Evolutionary conservation across 1,284 basidiomycete species (phyloP).

Genomic region (Ceratobasidium sp.): DNA sequence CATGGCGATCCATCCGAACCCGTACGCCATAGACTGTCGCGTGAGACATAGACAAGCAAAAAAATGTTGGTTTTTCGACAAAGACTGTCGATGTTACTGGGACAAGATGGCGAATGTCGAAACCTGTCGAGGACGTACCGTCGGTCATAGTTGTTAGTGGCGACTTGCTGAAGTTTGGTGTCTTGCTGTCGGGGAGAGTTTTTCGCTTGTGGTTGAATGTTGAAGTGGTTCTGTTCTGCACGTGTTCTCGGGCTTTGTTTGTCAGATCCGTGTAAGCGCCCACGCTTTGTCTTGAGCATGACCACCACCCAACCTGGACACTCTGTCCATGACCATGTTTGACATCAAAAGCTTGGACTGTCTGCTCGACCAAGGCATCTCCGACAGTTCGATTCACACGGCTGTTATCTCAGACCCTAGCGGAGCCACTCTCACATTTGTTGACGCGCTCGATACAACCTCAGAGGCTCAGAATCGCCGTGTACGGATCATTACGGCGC

Average conservation of each 20-base stretch:
- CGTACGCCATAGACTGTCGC: too few relatives aligned
- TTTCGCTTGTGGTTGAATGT: constrained; percentile 14
- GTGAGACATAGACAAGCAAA: constrained; percentile 1
- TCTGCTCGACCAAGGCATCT: constrained; percentile 35
- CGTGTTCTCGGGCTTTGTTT: constrained; percentile 26
- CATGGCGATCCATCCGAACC: too few relatives aligned
- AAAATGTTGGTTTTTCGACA: background rate
- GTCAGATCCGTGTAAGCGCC: constrained; percentile 33
- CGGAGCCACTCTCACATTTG: constrained; percentile 39
- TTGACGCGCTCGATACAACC: constrained; percentile 40
- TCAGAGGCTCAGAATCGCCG: constrained; percentile 41
- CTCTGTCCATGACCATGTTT: constrained; percentile 26
- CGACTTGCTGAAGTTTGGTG: constrained; percentile 3
- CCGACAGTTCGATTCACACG: constrained; percentile 34
- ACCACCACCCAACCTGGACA: constrained; percentile 16
- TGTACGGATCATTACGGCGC: constrained; percentile 30
- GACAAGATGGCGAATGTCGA: constrained; percentile 13
- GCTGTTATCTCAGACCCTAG: constrained; percentile 37
- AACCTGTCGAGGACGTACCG: constrained; percentile 28
- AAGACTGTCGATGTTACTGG: background rate
- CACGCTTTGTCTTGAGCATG: background rate
- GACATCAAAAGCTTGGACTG: constrained; percentile 39
- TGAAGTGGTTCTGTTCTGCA: constrained; percentile 22
- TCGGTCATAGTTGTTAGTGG: constrained; percentile 30
- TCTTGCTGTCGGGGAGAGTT: background rate